These are phyloP conservation scores for Bolboschoenus planiculmis DNA, from an alignment of 176 grass and related monocot species.

Conservation along the genomic window DNA sequence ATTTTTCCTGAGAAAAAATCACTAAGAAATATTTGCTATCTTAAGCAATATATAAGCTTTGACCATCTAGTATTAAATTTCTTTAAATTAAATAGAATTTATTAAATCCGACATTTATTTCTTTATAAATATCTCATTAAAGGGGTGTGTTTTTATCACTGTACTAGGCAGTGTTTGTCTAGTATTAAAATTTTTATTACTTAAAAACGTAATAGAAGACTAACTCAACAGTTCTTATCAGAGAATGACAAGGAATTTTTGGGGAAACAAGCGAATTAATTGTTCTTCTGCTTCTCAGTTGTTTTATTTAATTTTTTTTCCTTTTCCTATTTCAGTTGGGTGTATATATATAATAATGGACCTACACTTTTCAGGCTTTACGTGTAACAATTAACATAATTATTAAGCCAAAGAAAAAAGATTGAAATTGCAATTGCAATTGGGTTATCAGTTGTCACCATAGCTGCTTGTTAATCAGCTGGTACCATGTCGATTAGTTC, in stretches of 20 bases:
- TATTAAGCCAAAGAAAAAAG: not conserved
- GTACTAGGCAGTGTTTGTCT: too few species aligned
- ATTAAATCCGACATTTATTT: too few species aligned
- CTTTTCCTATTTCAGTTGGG: not conserved
- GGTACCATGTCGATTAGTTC: not conserved
- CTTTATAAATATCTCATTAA: too few species aligned
- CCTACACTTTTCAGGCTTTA: not conserved
- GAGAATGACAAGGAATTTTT: too few species aligned
- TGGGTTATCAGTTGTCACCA: not conserved
- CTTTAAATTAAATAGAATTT: too few species aligned
- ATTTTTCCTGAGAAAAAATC: not conserved
- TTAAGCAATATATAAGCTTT: not conserved
- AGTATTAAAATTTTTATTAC: too few species aligned
- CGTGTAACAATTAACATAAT: not conserved
- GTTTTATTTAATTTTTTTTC: not conserved
- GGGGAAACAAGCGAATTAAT: too few species aligned
- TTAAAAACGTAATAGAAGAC: too few species aligned
- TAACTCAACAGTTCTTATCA: too few species aligned
- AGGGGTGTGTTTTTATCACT: too few species aligned
- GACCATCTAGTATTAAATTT: too few species aligned
- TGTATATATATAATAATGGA: not conserved
- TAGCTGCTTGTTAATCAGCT: not conserved
- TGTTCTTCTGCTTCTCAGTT: not conserved
- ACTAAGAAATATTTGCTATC: not conserved
- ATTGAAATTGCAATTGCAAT: not conserved